Conservation (phyloP, 495 filamentous ascomycete species). For the Lasiosphaeris hirsuta region DNA sequence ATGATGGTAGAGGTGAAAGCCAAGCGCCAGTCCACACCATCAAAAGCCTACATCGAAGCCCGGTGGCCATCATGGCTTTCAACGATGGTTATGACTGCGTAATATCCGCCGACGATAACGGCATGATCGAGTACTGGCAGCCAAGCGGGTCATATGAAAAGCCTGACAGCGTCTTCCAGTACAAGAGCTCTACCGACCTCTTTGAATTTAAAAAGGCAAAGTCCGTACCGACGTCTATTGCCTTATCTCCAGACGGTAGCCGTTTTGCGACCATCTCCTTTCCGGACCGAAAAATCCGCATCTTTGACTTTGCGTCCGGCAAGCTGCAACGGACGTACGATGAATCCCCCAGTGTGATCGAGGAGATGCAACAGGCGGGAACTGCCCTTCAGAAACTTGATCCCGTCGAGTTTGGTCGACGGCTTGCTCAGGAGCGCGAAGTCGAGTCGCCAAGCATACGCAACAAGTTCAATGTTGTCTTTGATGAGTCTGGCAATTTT, state of each 20-base stretch:
- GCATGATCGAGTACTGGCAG: constrained; percentile 97
- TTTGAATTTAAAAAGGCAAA: constrained; percentile 98
- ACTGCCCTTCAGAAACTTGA: constrained; percentile 76
- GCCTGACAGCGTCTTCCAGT: constrained; percentile 83
- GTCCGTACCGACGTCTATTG: constrained; percentile 77
- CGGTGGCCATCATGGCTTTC: constrained; percentile 80
- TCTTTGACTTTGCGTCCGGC: constrained; percentile 88
- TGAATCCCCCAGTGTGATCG: constrained; percentile 80
- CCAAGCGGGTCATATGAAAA: constrained; percentile 81
- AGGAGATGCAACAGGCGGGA: constrained; percentile 91
- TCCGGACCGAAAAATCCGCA: constrained; percentile 84
- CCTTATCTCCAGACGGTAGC: constrained; percentile 77
- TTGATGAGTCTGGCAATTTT: constrained; percentile 95
- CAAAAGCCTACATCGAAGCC: constrained; percentile 68
- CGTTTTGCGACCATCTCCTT: constrained; percentile 90
- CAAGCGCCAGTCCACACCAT: constrained; percentile 70
- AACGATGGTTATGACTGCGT: constrained; percentile 89
- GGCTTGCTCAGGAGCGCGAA: constrained; percentile 83
- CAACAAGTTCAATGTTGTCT: constrained; percentile 77
- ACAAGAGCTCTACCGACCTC: constrained; percentile 87
- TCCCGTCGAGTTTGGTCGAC: constrained; percentile 85
- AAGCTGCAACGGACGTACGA: constrained; percentile 92
- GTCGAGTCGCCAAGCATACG: constrained; percentile 63
- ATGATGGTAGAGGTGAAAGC: constrained; percentile 84
- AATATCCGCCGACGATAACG: constrained; percentile 80